Evolutionary conservation across 2,329 filamentous ascomycete genomes (phyloP), one percentile per base, ranked within the genome.

Genomic region (Alternaria ventricosa): DNA sequence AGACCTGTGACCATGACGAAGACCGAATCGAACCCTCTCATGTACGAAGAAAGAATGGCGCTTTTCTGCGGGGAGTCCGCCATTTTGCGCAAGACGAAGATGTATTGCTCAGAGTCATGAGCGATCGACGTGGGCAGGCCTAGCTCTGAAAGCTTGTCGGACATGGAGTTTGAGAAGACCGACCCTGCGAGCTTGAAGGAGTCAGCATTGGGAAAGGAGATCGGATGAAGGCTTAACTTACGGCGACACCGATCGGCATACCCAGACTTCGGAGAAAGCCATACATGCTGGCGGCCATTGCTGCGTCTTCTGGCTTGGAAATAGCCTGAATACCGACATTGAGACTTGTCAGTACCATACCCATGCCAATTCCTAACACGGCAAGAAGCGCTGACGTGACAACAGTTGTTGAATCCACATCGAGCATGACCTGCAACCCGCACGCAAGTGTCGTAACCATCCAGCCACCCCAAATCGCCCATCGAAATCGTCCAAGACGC

Each of bases 381-480:
- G 81, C 71, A 15, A 84, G 70, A 23, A 79, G 69, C 11, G 81
- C 70, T 0, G 80, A 75, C 75, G 81, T 81, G 20, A 76, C 75
- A 0, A 71, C 68, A 0, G 74, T 74, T 0, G 70, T 72, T 4
- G 80, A 84, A 18, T 74, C 56, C 2, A 65, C 25, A 45, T 78
- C 69, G 54, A 83, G 73, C 3, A 82, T 61, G 20, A 82, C 72
- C 1, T 80, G 75, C 50, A 83, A 75, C 1, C 81, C 82, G 3
- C 75, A 76, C 11, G 73, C 75, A 5, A 82, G 55, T 0, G 77
- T 77, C 5, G 72, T 78, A 9, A 84, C 61, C 1, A 66, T 56
- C 82, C 82, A 84, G 12, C 83, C 83, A 4, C 69, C 65, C 63
- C 81, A 82, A 46, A 84, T 79, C 4, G 80, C 78, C 81, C 82